Evolutionary conservation across 2,329 filamentous ascomycete species (phyloP), one percentile per base, ranked within the genome.

Genomic region (Berkeleyomyces rouxiae): DNA sequence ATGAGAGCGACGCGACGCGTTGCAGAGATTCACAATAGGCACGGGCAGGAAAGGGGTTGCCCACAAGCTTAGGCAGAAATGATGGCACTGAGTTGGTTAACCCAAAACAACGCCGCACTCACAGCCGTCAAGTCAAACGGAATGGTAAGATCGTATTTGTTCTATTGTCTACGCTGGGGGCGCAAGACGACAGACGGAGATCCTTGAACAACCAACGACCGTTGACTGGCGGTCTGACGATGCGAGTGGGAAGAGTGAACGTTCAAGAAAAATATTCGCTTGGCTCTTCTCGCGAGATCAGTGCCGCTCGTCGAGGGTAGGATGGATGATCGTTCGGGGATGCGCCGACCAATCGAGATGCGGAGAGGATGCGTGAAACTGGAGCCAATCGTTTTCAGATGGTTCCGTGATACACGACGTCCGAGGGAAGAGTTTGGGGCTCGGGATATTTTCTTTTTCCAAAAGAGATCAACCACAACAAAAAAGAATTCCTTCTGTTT

Each of bases 1-100:
- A 53, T 53, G 7, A 2, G n/a, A 49, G 31, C 7, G 68, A 66
- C 43, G 66, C 70, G 74, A 74, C 23, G 23, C 23, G 23, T 71
- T 72, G 71, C 70, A 68, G 57, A 59, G 13, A 43, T 4, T 43
- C 23, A 44, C 23, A 37, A 36, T 11, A 33, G 9, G 6, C 37
- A 47, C 61, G 23, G 11, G 11, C 31, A 37, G 16, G 42, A 59
- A n/a, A 47, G 42, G 13, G 31, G 44, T 51, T n/a, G 23, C 6
- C n/a, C 10, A 7, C 7, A 23, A 49, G 43, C 7, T 6, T n/a
- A 42, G 9, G 13, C 5, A 55, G 36, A 55, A 42, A 55, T 36
- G 39, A 7, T 16, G 16, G 55, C 39, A 44, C 42, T 40, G 23
- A 36, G 36, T 31, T 47, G 49, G n/a, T 58, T 39, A 33, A 58